Percentiles rank a stretch among this genome's conserved stretches.
phyloP scores from a whole-genome alignment of 129 eudicot species.

The Solidago caesia region DNA sequence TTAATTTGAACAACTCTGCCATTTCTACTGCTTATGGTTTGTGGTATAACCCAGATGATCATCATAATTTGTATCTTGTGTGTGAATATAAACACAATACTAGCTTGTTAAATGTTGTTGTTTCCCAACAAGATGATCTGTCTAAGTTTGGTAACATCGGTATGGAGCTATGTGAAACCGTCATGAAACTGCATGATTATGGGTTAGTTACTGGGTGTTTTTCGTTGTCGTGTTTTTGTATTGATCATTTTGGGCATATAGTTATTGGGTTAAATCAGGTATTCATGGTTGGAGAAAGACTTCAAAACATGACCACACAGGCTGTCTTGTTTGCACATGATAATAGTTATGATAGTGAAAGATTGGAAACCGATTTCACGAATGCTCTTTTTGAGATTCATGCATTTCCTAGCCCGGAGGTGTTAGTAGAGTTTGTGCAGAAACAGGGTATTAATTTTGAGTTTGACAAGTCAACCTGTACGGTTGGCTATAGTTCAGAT shows the following conservation, averaged over 20 bases:
- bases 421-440: conserved; percentile 41
- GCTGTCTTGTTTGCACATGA: conserved; percentile 13
- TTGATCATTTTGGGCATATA: conserved; percentile 59
- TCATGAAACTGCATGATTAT: conserved; percentile 41
- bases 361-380: conserved; percentile 21
- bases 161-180: conserved; percentile 62
- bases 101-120: conserved; percentile 11
- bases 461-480: conserved; percentile 19
- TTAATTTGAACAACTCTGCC: conserved; percentile 32
- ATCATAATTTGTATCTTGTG: conserved; percentile 49
- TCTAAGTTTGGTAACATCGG: conserved; percentile 38
- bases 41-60: conserved; percentile 54
- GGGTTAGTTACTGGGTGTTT: conserved; percentile 50
- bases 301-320: conserved; percentile 30
- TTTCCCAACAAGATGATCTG: conserved; percentile 15
- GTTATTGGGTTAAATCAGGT: conserved; percentile 50
- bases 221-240: conserved; percentile 42
- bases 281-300: conserved; percentile 37
- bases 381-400: conserved; percentile 21
- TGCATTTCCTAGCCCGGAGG: conserved; percentile 67
- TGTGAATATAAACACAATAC: conserved; percentile 33
- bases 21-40: conserved; percentile 59
- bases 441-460: conserved; percentile 44
- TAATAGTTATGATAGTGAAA: conserved; percentile 10
- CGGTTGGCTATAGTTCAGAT: conserved; percentile 60